Evolutionary conservation across 129 eudicot genomes (phyloP).

Genomic region (Pseudognaphalium luteoalbum): DNA sequence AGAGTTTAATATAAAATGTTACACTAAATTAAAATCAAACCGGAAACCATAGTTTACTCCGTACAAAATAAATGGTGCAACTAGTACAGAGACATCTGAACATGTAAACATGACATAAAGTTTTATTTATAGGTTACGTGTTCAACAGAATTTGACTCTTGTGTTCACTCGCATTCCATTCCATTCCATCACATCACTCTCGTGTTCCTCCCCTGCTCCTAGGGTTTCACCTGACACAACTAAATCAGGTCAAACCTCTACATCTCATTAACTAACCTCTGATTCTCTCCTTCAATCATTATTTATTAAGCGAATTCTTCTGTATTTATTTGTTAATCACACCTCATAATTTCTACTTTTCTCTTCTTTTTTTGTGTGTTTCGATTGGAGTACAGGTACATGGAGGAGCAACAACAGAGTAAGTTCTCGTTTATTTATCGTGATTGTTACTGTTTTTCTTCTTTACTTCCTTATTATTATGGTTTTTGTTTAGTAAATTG

Average conservation of each 20-base stretch:
- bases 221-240: neutral
- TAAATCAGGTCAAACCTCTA: too few relatives aligned
- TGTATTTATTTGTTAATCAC: neutral
- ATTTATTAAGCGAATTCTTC: neutral
- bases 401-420: slow-evolving; percentile 41
- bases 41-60: too few relatives aligned
- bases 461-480: neutral
- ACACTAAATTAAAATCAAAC: too few relatives aligned
- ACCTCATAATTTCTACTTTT: neutral
- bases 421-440: slow-evolving; percentile 17
- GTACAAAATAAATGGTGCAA: too few relatives aligned
- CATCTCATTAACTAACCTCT: neutral
- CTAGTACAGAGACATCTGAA: too few relatives aligned
- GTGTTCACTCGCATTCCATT: too few relatives aligned
- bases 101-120: too few relatives aligned
- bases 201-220: neutral
- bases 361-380: neutral
- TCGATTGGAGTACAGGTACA: slow-evolving; percentile 24
- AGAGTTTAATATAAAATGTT: too few relatives aligned
- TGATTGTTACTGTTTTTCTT: neutral
- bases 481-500: neutral
- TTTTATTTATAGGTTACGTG: too few relatives aligned
- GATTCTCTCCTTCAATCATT: too few relatives aligned
- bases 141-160: too few relatives aligned
- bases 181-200: too few relatives aligned